Base-by-base conservation (phyloP, 2,329 filamentous ascomycete species). In the Epichloe hybrida region DNA sequence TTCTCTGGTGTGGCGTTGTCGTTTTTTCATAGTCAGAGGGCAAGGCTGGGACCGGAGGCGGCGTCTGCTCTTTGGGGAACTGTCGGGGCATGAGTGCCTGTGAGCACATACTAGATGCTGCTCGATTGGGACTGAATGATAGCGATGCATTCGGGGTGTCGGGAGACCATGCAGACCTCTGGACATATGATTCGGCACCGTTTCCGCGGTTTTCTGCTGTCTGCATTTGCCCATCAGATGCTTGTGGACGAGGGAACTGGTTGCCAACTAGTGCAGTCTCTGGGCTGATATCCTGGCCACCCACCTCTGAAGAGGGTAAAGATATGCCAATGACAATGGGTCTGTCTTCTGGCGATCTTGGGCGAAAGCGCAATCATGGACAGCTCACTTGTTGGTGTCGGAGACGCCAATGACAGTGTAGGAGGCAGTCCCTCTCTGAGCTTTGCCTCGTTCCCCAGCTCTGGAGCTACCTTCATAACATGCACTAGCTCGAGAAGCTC, bases 271-370 rank as follows among this genome's bases (percentile, higher is more conserved):
- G 63, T 15, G 72, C 69, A 3, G 71, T 78, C 42, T 74, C 70
- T n/a, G 76, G 75, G 51, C 72, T 77, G 60, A 75, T 67, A 31
- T 56, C 54, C 1, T 54, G 58, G 35, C 51, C 55, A 39, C 53
- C 53, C 11, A 59, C 53, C 20, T 63, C 60, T 7, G 62, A 62
- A 13, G 79, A 75, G 2, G 83, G 77, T 44, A 88, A 69, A 13
- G 78, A 75, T 48, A 88, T 80, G 12, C 84, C 84, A 56, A 88
- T 88, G 41, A 84, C 75, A 53, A 88, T 88, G 1, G 81, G 81
- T n/a, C 80, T 73, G 58, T 84, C 80, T 52, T 76, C 77, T 0
- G 84, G 84, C 13, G 84, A 86, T 4, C n/a, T n/a, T n/a, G 34
- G 39, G 20, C 20, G 45, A 40, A 40, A 20, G 43, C 15, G 46